Evolutionary conservation across 129 eudicot species (phyloP).

Genomic region (Arctium minus): DNA sequence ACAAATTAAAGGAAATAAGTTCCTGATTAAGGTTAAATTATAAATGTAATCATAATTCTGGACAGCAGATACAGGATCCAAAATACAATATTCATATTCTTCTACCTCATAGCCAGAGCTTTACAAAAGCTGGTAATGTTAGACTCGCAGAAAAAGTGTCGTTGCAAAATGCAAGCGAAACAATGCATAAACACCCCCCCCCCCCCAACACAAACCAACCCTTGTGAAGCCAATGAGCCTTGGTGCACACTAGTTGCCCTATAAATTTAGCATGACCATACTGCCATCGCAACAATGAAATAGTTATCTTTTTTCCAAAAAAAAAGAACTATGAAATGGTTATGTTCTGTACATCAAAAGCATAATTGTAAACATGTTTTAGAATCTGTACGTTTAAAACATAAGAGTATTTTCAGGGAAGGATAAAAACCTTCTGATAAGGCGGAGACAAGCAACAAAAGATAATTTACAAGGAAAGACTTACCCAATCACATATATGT

Average conservation of each 20-base stretch:
- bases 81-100: neutral
- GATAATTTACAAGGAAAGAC: constrained; percentile 5
- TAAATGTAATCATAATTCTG: neutral
- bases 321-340: too few relatives aligned
- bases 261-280: too few relatives aligned
- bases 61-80: neutral
- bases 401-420: neutral
- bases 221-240: too few relatives aligned
- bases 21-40: neutral
- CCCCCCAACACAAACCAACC: too few relatives aligned
- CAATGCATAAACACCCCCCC: too few relatives aligned
- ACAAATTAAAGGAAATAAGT: neutral
- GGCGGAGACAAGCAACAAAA: neutral
- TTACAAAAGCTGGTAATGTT: neutral
- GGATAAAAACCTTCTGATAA: neutral
- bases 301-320: too few relatives aligned
- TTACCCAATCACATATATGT: constrained; percentile 89
- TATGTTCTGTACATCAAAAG: neutral
- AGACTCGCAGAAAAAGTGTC: neutral
- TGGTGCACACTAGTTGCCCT: too few relatives aligned
- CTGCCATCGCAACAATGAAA: neutral
- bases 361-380: neutral
- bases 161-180: neutral
- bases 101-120: neutral
- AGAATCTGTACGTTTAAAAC: neutral